Evolutionary conservation across 148 eudicot genomes (phyloP).

Genomic region (Vaccinium vitisidaea): DNA sequence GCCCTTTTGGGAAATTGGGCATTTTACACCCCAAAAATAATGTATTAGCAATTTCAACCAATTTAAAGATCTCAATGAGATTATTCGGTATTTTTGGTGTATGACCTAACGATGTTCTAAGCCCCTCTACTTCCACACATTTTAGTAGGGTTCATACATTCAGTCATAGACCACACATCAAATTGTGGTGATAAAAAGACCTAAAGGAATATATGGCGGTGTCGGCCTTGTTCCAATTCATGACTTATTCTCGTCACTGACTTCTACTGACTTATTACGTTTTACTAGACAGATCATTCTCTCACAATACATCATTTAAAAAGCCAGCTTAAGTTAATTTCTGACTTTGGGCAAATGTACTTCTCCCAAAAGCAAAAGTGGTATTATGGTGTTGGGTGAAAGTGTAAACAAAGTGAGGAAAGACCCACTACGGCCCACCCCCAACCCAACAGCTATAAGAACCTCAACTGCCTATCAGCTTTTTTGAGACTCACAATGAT

Average conservation of each 20-base stretch:
- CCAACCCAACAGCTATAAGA: not conserved
- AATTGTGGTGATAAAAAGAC: not conserved
- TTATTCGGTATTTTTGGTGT: not conserved
- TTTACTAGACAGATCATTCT: no score
- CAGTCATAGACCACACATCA: not conserved
- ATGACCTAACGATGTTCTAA: not conserved
- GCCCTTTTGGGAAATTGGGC: no score
- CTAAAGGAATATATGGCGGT: no score
- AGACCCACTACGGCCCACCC: slow-evolving; percentile 1
- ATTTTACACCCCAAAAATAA: no score
- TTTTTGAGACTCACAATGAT: not conserved
- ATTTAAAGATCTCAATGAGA: no score
- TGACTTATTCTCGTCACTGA: no score
- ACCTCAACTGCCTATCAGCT: not conserved
- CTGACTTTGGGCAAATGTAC: not conserved
- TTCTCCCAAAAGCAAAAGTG: not conserved
- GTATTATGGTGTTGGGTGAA: slow-evolving; percentile 14
- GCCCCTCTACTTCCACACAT: not conserved
- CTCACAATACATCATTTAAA: no score
- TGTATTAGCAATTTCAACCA: no score
- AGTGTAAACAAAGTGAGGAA: not conserved
- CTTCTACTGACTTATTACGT: no score
- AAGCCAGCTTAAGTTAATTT: not conserved
- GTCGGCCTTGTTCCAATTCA: no score
- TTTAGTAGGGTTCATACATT: not conserved